phyloP scores from a whole-genome alignment of 2,329 filamentous ascomycete species.

The Blumeria hordei region DNA sequence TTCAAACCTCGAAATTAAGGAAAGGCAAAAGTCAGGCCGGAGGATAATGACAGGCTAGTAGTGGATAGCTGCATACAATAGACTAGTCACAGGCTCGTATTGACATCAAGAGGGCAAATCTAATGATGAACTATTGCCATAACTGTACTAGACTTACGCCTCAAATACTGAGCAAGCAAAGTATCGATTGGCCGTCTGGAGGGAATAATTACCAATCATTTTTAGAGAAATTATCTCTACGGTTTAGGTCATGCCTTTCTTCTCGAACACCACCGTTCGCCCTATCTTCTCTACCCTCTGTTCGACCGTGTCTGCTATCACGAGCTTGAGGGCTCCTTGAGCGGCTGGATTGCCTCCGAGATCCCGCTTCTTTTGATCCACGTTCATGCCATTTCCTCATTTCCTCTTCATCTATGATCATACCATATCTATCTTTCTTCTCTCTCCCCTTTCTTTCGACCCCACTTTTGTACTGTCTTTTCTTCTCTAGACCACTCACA shows the following conservation, averaged over 20 bases:
- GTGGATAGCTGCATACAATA: too few species aligned
- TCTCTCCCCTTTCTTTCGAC: slow-evolving; percentile 15
- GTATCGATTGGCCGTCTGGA: too few species aligned
- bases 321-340: slow-evolving; percentile 11
- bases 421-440: slow-evolving; percentile 35
- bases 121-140: too few species aligned
- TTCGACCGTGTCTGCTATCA: slow-evolving; percentile 7
- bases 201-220: too few species aligned
- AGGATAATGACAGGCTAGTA: too few species aligned
- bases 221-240: too few species aligned
- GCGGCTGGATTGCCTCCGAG: slow-evolving; percentile 13
- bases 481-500: slow-evolving; percentile 67
- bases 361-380: slow-evolving; percentile 11
- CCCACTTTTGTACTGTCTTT: slow-evolving; percentile 55
- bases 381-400: slow-evolving; percentile 27
- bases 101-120: too few species aligned
- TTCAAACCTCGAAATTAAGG: too few species aligned
- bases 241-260: slow-evolving; percentile 4
- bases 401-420: slow-evolving; percentile 60
- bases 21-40: too few species aligned
- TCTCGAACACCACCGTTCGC: slow-evolving; percentile 7
- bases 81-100: too few species aligned
- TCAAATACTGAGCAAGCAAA: too few species aligned
- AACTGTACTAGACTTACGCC: too few species aligned
- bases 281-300: slow-evolving; percentile 6